Base-by-base conservation (phyloP, 1,284 basidiomycete species). In the Mycosarcoma mackinlayi region DNA sequence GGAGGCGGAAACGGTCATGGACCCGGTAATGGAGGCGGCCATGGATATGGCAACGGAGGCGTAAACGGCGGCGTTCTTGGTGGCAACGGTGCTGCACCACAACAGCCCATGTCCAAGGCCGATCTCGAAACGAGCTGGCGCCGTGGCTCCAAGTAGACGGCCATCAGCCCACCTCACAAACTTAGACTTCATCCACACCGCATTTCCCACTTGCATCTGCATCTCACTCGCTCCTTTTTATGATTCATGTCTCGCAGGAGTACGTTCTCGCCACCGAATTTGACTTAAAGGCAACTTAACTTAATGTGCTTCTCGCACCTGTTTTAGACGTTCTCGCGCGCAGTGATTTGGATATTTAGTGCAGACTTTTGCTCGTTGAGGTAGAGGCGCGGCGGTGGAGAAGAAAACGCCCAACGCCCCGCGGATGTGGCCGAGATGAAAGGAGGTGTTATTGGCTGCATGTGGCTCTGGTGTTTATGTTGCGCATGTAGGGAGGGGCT, bases 81-180 rank as follows among this genome's bases (percentile, higher is more conserved):
- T 9, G 35, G 44, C 25, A 27, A 37, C 24, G 37, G 31, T 1
- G 6, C 18, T 3, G 3, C 18, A 6, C n/a, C 41, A 3, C 31
- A 47, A 23, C 34, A 41, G 21, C 19, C 47, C 9, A 41, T 56
- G 9, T 63, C 60, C 14, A 63, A 61, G 34, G 66, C 66, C 14
- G 66, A 69, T 39, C 48, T 69, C 10, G 66, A 69, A 44, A 58
- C 66, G 14, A 63, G 60, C 52, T 69, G 66, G 66, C 47, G 66
- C 8, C 55, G 66, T 18, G 66, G 55, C 21, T 60, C 60, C 19
- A 69, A 69, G 38, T 69, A 45, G 33, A n/a, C 21, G 19, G 34
- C 19, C 1, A 37, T 16, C n/a, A 18, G 10, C 40, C 24, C 40
- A 28, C n/a, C n/a, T n/a, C 40, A 28, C 25, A 35, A 10, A 34